These are phyloP conservation scores for Brassica juncea DNA, from an alignment of 345 rosid genomes.

Conservation along the genomic window DNA sequence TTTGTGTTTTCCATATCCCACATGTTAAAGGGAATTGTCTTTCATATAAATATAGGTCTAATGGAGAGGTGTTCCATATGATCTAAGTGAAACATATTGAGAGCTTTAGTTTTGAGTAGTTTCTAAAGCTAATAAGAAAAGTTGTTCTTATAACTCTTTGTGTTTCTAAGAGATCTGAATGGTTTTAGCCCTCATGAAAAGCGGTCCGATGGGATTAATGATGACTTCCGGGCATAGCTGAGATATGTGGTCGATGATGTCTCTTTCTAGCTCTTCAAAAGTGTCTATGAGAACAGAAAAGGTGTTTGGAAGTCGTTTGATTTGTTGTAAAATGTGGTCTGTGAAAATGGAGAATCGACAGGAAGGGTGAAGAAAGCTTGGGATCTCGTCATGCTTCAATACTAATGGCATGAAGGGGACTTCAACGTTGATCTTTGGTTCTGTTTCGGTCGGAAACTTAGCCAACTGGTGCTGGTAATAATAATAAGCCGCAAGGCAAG, in stretches of 20 bases:
- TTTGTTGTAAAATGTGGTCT: constrained; percentile 50
- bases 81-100: too few relatives aligned
- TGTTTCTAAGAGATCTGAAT: too few relatives aligned
- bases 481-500: constrained; percentile 64
- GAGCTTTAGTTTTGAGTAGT: too few relatives aligned
- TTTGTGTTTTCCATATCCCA: too few relatives aligned
- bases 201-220: constrained; percentile 62
- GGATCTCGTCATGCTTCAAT: constrained; percentile 67
- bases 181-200: constrained; percentile 53
- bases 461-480: constrained; percentile 50
- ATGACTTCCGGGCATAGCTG: constrained; percentile 42
- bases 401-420: constrained; percentile 55
- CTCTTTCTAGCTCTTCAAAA: constrained; percentile 65
- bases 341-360: constrained; percentile 26
- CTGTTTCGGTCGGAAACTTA: constrained; percentile 54
- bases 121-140: too few relatives aligned
- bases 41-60: too few relatives aligned
- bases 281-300: constrained; percentile 66
- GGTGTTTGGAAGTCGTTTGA: constrained; percentile 29
- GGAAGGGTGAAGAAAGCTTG: constrained; percentile 66
- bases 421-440: constrained; percentile 55
- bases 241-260: constrained; percentile 57
- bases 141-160: too few relatives aligned
- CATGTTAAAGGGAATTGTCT: too few relatives aligned
- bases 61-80: too few relatives aligned